These are phyloP conservation scores for Tulasnella sp. DNA, from an alignment of 768 basidiomycete species.

Conservation along the genomic window DNA sequence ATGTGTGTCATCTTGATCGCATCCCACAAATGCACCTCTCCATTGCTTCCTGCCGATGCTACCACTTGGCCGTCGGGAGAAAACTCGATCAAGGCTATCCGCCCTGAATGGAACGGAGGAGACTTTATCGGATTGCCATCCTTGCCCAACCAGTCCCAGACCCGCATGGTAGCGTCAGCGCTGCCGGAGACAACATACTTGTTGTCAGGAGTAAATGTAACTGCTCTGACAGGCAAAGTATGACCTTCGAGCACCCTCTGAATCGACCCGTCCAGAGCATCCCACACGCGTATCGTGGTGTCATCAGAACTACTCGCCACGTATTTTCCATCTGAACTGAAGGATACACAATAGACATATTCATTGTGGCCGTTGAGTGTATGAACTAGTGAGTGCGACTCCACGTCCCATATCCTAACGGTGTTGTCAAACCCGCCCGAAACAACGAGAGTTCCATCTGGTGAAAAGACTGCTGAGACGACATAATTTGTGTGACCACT, in stretches of 20 bases:
- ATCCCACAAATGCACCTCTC: too few relatives aligned
- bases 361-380: neutral
- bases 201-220: conserved; percentile 9
- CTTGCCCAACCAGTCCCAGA: too few relatives aligned
- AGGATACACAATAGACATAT: neutral
- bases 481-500: neutral
- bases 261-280: conserved; percentile 4
- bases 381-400: neutral
- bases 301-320: neutral
- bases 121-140: too few relatives aligned
- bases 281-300: conserved; percentile 3
- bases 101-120: too few relatives aligned
- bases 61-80: too few relatives aligned
- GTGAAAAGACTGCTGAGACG: conserved; percentile 10
- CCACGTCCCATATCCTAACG: neutral
- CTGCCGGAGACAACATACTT: conserved; percentile 60
- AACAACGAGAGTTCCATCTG: conserved; percentile 1
- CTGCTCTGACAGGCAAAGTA: neutral
- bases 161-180: conserved; percentile 87
- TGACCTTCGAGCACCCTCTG: conserved; percentile 2
- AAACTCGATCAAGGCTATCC: too few relatives aligned
- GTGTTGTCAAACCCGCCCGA: neutral
- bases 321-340: neutral
- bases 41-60: too few relatives aligned
- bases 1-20: too few relatives aligned